Evolutionary conservation across 768 basidiomycete genomes (phyloP).

Genomic region (Lactarius hatsudake): DNA sequence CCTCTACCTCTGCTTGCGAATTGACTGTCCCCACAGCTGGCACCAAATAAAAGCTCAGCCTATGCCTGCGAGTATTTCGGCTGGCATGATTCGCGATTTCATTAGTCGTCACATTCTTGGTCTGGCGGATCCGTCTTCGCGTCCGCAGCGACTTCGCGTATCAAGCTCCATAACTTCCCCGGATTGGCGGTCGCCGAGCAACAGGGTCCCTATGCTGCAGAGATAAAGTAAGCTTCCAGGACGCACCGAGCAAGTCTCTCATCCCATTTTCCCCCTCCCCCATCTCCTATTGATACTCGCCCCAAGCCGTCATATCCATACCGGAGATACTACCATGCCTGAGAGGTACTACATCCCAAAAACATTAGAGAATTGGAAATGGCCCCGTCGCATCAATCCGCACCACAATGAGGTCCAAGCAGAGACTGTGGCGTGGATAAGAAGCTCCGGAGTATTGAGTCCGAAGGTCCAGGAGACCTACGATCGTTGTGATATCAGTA

Average conservation of each 20-base stretch:
- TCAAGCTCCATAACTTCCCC: too few species aligned
- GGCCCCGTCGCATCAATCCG: constrained; percentile 25
- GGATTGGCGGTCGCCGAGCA: too few species aligned
- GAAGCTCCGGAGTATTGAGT: constrained; percentile 19
- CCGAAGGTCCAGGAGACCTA: constrained; percentile 14
- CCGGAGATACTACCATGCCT: background rate
- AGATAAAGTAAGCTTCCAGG: background rate
- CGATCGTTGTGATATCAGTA: constrained; percentile 25
- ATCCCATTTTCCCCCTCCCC: background rate
- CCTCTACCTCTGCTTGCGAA: too few species aligned
- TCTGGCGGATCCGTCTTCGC: too few species aligned
- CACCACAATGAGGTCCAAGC: constrained; percentile 21
- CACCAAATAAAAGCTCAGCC: too few species aligned
- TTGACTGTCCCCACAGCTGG: too few species aligned
- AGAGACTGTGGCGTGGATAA: constrained; percentile 19
- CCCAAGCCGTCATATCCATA: too few species aligned
- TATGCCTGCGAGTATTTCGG: too few species aligned
- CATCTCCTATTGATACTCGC: background rate
- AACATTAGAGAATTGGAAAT: constrained; percentile 22
- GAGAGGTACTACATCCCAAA: constrained; percentile 9
- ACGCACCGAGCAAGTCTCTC: background rate
- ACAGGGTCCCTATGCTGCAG: too few species aligned
- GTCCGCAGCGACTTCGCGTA: too few species aligned
- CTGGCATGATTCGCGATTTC: too few species aligned
- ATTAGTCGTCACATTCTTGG: too few species aligned